Evolutionary conservation across 345 rosid species (phyloP).

Genomic region (Xanthoceras sorbifolium): DNA sequence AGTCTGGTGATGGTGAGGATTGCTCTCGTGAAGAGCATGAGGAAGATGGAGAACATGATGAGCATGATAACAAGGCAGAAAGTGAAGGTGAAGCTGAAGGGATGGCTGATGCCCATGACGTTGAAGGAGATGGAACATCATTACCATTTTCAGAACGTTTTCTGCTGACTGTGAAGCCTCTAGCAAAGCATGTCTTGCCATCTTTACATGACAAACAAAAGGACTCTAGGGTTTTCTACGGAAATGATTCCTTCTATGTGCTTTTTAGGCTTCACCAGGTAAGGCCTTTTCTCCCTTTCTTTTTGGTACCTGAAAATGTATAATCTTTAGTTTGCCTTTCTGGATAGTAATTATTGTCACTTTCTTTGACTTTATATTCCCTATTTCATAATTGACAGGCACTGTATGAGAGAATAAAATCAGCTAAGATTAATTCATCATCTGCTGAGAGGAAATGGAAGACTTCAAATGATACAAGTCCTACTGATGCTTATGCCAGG

Average conservation of each 20-base stretch:
- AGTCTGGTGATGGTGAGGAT: slow-evolving; percentile 83
- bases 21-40: slow-evolving; percentile 81
- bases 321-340: not conserved
- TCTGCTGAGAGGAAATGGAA: slow-evolving; percentile 90
- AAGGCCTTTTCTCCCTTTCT: slow-evolving; percentile 24
- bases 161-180: slow-evolving; percentile 75
- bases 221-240: slow-evolving; percentile 75
- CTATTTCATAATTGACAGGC: slow-evolving; percentile 45
- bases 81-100: slow-evolving; percentile 97
- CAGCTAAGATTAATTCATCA: slow-evolving; percentile 90
- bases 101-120: slow-evolving; percentile 75
- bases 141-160: slow-evolving; percentile 73
- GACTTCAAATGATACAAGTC: slow-evolving; percentile 64
- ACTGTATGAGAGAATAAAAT: slow-evolving; percentile 80
- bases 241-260: slow-evolving; percentile 91
- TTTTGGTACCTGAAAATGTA: not conserved
- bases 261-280: slow-evolving; percentile 98
- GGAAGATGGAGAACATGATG: slow-evolving; percentile 68
- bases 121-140: slow-evolving; percentile 63
- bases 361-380: slow-evolving; percentile 17
- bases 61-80: slow-evolving; percentile 75
- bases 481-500: slow-evolving; percentile 89
- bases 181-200: slow-evolving; percentile 69
- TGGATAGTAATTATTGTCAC: slow-evolving; percentile 4
- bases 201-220: slow-evolving; percentile 48